Evolutionary conservation across 1,284 basidiomycete species (phyloP), one percentile per base, ranked within the genome.

Genomic region (Melampsora abietis-canadensis): DNA sequence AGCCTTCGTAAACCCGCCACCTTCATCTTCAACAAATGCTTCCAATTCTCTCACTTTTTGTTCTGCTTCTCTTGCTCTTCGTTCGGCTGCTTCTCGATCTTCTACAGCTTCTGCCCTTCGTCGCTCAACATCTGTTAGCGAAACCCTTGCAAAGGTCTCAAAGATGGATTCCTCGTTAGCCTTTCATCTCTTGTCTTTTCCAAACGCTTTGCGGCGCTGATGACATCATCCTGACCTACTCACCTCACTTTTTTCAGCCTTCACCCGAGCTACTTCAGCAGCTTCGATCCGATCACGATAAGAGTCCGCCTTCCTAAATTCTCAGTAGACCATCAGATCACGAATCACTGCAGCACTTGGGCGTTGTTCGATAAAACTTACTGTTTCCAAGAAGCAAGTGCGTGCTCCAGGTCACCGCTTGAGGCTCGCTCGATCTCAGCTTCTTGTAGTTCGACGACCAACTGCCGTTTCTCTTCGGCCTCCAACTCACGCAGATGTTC

Each of bases 1-100:
- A 91, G 83, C 34, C 88, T 91, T 88, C 31, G 88, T 86, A n/a
- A 86, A 85, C 76, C 89, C 88, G 4, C 86, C 85, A 34, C 86
- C 86, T 76, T 88, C 89, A 68, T 89, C 88, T 48, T 89, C 88
- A 0, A 91, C 83, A 77, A 87, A 87, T 30, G 84, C 82, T 77
- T 90, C 87, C 2, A 92, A 82, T 60, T 89, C 87, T 21, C 84
- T 85, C 27, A 89, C 81, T 66, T 85, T 86, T 57, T 84, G 82
- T 77, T 89, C 88, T 0, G 87, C 84, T 0, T 80, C 80, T 65
- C 85, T 84, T 15, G 89, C 79, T 10, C 84, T 84, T 54, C 87
- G 85, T 77, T 88, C 85, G 0, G 84, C 81, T 7, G 83, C 83
- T 76, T 88, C 87, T 21, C 85, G 85, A 75, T 89, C 88, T 19